Percentiles rank a stretch among this genome's conserved stretches.
Conservation (phyloP, 2,329 filamentous ascomycete genomes). For the Penicillium italicum region DNA sequence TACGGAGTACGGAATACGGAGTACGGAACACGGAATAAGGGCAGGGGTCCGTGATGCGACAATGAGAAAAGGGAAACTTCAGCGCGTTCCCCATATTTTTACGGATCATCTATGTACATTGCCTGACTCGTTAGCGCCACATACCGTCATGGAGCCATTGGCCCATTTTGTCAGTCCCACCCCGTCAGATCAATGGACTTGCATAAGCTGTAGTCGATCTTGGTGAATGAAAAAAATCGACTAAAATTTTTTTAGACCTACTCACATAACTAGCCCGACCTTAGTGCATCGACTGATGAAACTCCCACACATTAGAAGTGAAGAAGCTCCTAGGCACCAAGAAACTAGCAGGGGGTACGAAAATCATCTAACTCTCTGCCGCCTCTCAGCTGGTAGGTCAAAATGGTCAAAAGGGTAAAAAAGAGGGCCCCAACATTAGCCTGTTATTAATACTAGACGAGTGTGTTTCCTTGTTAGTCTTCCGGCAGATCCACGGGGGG, state of each 20-base stretch:
- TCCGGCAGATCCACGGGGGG: constrained; percentile 18
- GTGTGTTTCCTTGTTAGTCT: constrained; percentile 19
- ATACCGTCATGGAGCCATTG: constrained; percentile 4
- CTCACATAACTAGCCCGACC: neutral
- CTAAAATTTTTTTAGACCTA: neutral
- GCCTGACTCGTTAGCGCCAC: constrained; percentile 1
- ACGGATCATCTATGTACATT: constrained; percentile 2
- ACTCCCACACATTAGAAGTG: neutral
- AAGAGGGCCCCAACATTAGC: neutral
- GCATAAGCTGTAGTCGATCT: constrained; percentile 7
- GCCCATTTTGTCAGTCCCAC: neutral
- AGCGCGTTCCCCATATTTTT: neutral
- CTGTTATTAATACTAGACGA: constrained; percentile 4
- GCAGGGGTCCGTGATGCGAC: neutral
- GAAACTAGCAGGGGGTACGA: constrained; percentile 19
- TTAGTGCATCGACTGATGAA: neutral
- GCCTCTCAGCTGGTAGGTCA: constrained; percentile 20
- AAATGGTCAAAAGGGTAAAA: constrained; percentile 12
- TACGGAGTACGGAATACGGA: neutral
- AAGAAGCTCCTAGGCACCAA: neutral
- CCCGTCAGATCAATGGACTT: constrained; percentile 6
- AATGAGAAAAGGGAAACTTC: neutral
- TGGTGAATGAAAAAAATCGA: neutral
- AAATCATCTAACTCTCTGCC: constrained; percentile 10
- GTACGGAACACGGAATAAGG: neutral